A percentile compares a stretch with the other conserved stretches of the same genome.
These are phyloP conservation scores for Pythium sp. DNA, from an alignment of 352 stramenopile genomes.

Conservation along the genomic window DNA sequence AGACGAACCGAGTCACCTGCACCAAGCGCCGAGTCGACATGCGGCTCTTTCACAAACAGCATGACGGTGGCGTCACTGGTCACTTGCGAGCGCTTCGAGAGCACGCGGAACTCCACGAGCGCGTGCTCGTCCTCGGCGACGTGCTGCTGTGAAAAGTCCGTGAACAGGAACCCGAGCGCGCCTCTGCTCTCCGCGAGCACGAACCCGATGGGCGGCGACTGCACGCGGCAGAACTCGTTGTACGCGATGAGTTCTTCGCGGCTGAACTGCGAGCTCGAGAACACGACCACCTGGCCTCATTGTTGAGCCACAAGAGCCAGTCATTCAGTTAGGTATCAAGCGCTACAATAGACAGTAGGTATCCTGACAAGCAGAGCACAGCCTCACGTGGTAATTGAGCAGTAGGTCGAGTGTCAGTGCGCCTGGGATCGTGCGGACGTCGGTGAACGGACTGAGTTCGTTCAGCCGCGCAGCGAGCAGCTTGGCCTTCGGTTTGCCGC, in stretches of 20 bases:
- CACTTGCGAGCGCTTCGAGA: slow-evolving; percentile 17
- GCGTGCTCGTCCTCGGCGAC: slow-evolving; percentile 17
- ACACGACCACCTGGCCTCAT: slow-evolving; percentile 33
- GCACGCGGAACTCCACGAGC: slow-evolving; percentile 21
- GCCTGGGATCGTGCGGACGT: slow-evolving; percentile 31
- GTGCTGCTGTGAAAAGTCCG: slow-evolving; percentile 25
- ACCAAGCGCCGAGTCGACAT: slow-evolving; percentile 10
- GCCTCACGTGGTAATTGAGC: slow-evolving; percentile 39
- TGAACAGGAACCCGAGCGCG: slow-evolving; percentile 36
- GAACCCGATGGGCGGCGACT: slow-evolving; percentile 36
- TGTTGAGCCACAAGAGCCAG: neutral
- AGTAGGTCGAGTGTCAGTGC: slow-evolving; percentile 34
- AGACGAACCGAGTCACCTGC: slow-evolving; percentile 13
- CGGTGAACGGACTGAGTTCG: slow-evolving; percentile 24
- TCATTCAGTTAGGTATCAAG: neutral
- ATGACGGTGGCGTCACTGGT: slow-evolving; percentile 8
- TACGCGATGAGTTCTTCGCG: slow-evolving; percentile 45
- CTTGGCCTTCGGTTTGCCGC: slow-evolving; percentile 30
- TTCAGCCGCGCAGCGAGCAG: slow-evolving; percentile 28
- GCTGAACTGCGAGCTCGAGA: slow-evolving; percentile 28
- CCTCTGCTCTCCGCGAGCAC: slow-evolving; percentile 37
- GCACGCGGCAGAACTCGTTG: slow-evolving; percentile 45
- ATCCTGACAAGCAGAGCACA: neutral
- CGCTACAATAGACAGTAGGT: neutral
- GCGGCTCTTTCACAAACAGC: slow-evolving; percentile 21